phyloP scores from a whole-genome alignment of 305 asterid genomes.

The Fraxinus xanthoxyloides region DNA sequence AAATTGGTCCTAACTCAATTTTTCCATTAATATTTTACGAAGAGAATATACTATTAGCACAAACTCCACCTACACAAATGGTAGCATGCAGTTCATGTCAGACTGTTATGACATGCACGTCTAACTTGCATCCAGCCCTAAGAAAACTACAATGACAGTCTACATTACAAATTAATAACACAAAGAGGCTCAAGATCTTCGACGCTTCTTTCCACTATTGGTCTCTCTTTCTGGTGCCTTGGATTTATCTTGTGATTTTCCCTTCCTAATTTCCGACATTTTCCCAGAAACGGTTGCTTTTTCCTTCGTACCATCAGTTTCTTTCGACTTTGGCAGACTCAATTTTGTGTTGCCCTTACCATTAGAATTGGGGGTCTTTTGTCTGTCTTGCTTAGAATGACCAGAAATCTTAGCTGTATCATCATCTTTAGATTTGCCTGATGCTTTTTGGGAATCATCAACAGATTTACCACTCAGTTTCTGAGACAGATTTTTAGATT shows the following conservation, averaged over 20 bases:
- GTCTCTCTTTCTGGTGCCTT: conserved; percentile 50
- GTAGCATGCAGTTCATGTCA: neutral
- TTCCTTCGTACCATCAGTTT: conserved; percentile 42
- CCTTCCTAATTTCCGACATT: conserved; percentile 44
- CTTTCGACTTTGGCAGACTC: conserved; percentile 58
- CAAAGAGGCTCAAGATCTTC: conserved; percentile 24
- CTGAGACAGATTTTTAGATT: conserved; percentile 43
- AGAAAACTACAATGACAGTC: conserved; percentile 18
- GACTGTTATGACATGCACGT: conserved; percentile 11
- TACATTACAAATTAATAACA: conserved; percentile 13
- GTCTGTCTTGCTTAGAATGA: conserved; percentile 49
- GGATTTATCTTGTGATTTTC: conserved; percentile 40
- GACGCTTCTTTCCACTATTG: conserved; percentile 60
- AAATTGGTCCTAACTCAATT: neutral
- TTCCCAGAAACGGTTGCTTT: conserved; percentile 33
- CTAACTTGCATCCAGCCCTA: conserved; percentile 33
- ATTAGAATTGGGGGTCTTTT: conserved; percentile 45
- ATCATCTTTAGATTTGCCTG: conserved; percentile 52
- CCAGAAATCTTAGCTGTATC: conserved; percentile 42
- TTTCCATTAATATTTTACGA: neutral
- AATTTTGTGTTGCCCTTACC: conserved; percentile 41
- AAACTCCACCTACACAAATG: conserved; percentile 21
- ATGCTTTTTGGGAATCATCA: conserved; percentile 44
- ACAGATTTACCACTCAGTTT: conserved; percentile 41
- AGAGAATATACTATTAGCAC: conserved; percentile 3